Conservation (phyloP, 192 early-diverging fungal genomes). For the Geranomyces variabilis region DNA sequence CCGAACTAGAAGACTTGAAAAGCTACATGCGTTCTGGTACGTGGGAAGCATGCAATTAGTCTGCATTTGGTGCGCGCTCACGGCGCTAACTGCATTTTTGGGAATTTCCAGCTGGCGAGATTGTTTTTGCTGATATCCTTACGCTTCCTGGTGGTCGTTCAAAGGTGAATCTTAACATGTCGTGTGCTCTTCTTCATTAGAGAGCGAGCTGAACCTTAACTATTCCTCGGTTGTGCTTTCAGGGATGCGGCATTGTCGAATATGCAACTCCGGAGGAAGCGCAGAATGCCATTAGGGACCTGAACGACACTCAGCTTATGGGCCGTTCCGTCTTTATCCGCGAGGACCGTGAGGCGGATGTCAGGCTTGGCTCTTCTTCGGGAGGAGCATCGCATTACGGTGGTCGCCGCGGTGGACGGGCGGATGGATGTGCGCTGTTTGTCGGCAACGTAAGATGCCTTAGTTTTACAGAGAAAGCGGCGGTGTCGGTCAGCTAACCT, state of each 20-base stretch:
- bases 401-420: conserved; percentile 17
- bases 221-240: not conserved
- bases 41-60: not conserved
- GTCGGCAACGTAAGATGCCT: conserved; percentile 37
- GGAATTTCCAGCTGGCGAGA: conserved; percentile 64
- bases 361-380: not conserved
- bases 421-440: conserved; percentile 23
- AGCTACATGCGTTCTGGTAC: conserved; percentile 80
- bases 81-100: not conserved
- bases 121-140: conserved; percentile 77
- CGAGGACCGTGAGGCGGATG: conserved; percentile 49
- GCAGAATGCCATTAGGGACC: conserved; percentile 67
- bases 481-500: too few species aligned
- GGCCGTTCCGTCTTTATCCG: conserved; percentile 76
- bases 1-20: conserved; percentile 74
- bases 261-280: conserved; percentile 77
- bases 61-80: too few species aligned
- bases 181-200: not conserved
- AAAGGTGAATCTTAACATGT: conserved; percentile 33
- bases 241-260: conserved; percentile 75
- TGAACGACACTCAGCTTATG: conserved; percentile 70
- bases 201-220: not conserved
- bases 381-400: conserved; percentile 3
- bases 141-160: conserved; percentile 62
- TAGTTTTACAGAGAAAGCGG: too few species aligned